Conservation (phyloP, 176 grass and related monocot genomes). For the Puya raimondii region DNA sequence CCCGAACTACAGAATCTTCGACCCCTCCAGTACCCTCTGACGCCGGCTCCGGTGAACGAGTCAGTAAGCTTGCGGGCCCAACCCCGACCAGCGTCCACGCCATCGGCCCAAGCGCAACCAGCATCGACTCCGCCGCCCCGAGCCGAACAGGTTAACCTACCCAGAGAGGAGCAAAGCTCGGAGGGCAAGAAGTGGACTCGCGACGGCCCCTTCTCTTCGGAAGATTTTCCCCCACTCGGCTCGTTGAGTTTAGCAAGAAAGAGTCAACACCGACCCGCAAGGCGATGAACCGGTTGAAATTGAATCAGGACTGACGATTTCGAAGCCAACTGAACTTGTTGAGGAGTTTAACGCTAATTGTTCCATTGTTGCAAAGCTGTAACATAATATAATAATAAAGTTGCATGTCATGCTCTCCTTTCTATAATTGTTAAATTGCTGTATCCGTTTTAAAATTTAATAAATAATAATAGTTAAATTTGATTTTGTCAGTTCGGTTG, state of each 20-base stretch:
- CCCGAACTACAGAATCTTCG: slow-evolving; percentile 17
- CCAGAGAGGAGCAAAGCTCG: not conserved
- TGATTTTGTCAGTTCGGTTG: no score
- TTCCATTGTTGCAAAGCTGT: no score
- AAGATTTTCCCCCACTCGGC: not conserved
- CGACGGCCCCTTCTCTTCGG: not conserved
- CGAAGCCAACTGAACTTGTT: no score
- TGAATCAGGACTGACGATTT: no score
- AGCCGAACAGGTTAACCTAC: not conserved
- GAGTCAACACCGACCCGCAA: not conserved
- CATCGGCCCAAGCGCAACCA: not conserved
- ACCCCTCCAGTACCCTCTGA: not conserved
- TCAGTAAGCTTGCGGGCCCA: not conserved
- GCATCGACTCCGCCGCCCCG: not conserved
- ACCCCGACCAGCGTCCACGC: not conserved
- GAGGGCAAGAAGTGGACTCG: not conserved
- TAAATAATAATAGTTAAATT: no score
- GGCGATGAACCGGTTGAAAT: no score
- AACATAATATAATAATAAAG: no score
- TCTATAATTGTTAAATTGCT: no score
- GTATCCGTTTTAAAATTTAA: no score
- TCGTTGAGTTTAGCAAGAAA: not conserved
- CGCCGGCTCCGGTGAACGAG: not conserved
- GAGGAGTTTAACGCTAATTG: no score
- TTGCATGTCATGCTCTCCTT: no score